phyloP scores from a whole-genome alignment of 2,329 filamentous ascomycete genomes.

The Hypocrella siamensis region DNA sequence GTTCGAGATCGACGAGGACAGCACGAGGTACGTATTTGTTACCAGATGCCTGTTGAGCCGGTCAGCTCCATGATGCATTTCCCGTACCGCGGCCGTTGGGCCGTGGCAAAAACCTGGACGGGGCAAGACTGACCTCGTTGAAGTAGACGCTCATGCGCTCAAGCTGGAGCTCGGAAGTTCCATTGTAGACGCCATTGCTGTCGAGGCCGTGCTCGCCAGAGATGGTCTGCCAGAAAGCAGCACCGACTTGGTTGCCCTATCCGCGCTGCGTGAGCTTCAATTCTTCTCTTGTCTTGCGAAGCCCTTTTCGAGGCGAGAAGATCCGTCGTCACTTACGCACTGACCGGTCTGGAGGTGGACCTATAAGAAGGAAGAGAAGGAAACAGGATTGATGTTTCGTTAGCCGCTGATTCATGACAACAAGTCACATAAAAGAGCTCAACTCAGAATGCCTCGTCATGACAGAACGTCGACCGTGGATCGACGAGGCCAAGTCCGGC shows the following conservation, averaged over 20 bases:
- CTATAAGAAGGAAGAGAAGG: constrained; percentile 41
- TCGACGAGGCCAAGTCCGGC: constrained; percentile 9
- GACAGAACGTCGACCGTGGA: background rate
- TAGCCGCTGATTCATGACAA: too few relatives aligned
- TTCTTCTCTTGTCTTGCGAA: background rate
- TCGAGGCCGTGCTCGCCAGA: constrained; percentile 93
- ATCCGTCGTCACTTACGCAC: constrained; percentile 53
- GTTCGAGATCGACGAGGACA: constrained; percentile 98
- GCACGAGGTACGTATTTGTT: constrained; percentile 99
- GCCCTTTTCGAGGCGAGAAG: background rate
- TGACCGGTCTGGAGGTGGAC: constrained; percentile 99
- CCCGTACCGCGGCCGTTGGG: background rate
- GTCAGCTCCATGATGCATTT: too few relatives aligned
- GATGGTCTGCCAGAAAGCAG: constrained; percentile 94
- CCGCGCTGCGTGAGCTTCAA: constrained; percentile 20
- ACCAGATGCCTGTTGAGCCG: constrained; percentile 62
- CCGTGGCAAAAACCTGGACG: background rate
- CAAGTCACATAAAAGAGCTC: too few relatives aligned
- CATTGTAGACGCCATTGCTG: constrained; percentile 96
- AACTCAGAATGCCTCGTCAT: constrained; percentile 2
- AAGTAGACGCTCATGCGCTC: constrained; percentile 99
- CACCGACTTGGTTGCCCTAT: constrained; percentile 99
- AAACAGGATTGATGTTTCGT: too few relatives aligned
- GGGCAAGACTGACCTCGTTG: constrained; percentile 44
- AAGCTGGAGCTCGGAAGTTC: constrained; percentile 94